Conservation (phyloP, 2,329 filamentous ascomycete genomes). For the Chrysosporium keratinophilum region DNA sequence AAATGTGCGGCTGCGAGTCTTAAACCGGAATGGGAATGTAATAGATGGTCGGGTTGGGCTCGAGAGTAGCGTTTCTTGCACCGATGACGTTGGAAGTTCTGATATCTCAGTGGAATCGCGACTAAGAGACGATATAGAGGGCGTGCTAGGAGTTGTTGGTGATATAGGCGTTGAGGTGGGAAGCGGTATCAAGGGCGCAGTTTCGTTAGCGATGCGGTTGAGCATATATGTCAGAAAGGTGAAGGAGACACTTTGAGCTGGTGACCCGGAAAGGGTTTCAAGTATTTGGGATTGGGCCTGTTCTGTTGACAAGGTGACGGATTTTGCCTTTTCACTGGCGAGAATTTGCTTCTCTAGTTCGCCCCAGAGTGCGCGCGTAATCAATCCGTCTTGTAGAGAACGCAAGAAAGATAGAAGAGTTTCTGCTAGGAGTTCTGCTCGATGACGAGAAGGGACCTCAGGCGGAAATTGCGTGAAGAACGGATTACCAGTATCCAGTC, state of each 20-base stretch:
- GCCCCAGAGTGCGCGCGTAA: slow-evolving; percentile 60
- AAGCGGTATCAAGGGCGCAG: slow-evolving; percentile 33
- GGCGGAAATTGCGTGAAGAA: slow-evolving; percentile 53
- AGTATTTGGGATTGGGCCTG: slow-evolving; percentile 54
- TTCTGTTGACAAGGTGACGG: slow-evolving; percentile 38
- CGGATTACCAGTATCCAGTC: slow-evolving; percentile 59
- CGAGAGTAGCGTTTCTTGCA: slow-evolving; percentile 20
- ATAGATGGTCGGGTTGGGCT: slow-evolving; percentile 1
- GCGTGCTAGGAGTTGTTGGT: slow-evolving; percentile 16
- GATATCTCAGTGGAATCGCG: slow-evolving; percentile 20
- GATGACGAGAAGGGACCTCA: slow-evolving; percentile 53
- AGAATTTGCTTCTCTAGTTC: slow-evolving; percentile 49
- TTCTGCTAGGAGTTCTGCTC: slow-evolving; percentile 64
- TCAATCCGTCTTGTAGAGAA: slow-evolving; percentile 67
- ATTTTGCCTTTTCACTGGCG: slow-evolving; percentile 41
- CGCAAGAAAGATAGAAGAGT: slow-evolving; percentile 63
- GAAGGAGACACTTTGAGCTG: slow-evolving; percentile 79
- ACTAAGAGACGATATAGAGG: slow-evolving; percentile 19
- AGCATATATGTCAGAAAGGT: slow-evolving; percentile 77
- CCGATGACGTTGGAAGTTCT: slow-evolving; percentile 23
- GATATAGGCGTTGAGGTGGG: slow-evolving; percentile 9
- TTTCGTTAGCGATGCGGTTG: slow-evolving; percentile 47
- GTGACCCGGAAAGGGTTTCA: slow-evolving; percentile 60
- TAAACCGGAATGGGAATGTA: slow-evolving; percentile 15
- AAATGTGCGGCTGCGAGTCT: slow-evolving; percentile 5